Evolutionary conservation across 148 eudicot species (phyloP), one percentile per base, ranked within the genome.

Genomic region (Rhododendron simsii): DNA sequence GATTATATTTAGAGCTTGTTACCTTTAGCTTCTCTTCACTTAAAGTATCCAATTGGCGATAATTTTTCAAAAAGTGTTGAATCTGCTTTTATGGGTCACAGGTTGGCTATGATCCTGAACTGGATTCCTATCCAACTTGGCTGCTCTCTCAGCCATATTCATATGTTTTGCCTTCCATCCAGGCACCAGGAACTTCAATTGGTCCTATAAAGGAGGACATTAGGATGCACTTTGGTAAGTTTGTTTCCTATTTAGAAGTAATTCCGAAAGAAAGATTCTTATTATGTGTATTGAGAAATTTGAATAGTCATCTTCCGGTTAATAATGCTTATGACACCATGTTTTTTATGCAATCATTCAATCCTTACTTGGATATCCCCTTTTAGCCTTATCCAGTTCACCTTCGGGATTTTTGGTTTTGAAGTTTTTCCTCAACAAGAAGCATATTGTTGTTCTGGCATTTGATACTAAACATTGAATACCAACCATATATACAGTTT

Each of bases 41-140:
- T 48, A 23, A 4, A 7, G 20, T 74, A 26, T 39, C 67, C 13
- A 16, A 37, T 57, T 28, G 15, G 41, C 39, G 2, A 3, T 10
- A 23, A 47, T 15, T 59, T 78, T 79, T 80, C 35, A 21, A 76
- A 51, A 9, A 15, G 14, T 50, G 26, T 55, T 86, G 55, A 57
- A 10, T 39, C 21, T 21, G 16, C 48, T 78, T 88, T 45, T 76
- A 39, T 21, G 47, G 65, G 57, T 28, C 30, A 73, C 84, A 98
- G 99, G 96, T 98, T 87, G 99, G 99, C 59, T 98, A 90, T 90
- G 99, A 98, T 87, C 99, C 98, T 53, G 98, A 92, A 87, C 86
- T 89, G 63, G 99, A 98, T 44, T 88, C 93, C 6, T 98, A 95
- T 88, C 99, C 99, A 45, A 61, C 90, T 50, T 98, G 99, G 99